Percentiles rank a stretch among this genome's conserved stretches.
Conservation (phyloP, 495 filamentous ascomycete genomes). For the Umbilicaria muhlenbergii region DNA sequence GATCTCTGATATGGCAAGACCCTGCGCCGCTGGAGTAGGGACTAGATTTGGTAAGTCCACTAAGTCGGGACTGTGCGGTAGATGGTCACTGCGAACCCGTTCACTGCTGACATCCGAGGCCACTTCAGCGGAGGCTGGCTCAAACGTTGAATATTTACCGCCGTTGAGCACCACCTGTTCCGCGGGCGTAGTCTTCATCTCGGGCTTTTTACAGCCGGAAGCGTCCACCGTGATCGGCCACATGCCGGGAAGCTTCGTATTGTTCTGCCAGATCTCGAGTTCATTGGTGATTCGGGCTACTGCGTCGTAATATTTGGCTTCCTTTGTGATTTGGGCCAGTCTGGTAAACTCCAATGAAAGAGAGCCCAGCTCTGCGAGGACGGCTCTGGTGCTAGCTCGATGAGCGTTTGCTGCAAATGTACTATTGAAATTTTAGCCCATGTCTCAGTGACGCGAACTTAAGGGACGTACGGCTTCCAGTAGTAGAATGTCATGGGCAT, state of each 20-base stretch:
- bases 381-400: constrained; percentile 42
- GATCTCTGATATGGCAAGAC: no score
- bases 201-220: constrained; percentile 40
- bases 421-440: constrained; percentile 13
- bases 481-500: constrained; percentile 83
- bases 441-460: background rate
- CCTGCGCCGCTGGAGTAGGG: no score
- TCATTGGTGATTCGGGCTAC: constrained; percentile 82
- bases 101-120: no score
- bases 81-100: no score
- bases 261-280: constrained; percentile 61
- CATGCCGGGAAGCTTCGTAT: constrained; percentile 63
- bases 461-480: constrained; percentile 53
- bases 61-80: no score
- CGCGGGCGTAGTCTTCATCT: background rate
- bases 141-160: no score
- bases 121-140: no score
- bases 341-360: constrained; percentile 92
- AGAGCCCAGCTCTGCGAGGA: constrained; percentile 77
- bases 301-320: constrained; percentile 87
- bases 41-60: no score
- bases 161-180: no score
- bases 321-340: constrained; percentile 75
- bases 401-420: constrained; percentile 46
- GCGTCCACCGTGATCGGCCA: constrained; percentile 77